Base-by-base conservation (phyloP, 2,329 filamentous ascomycete species). In the Ophiostoma montium region DNA sequence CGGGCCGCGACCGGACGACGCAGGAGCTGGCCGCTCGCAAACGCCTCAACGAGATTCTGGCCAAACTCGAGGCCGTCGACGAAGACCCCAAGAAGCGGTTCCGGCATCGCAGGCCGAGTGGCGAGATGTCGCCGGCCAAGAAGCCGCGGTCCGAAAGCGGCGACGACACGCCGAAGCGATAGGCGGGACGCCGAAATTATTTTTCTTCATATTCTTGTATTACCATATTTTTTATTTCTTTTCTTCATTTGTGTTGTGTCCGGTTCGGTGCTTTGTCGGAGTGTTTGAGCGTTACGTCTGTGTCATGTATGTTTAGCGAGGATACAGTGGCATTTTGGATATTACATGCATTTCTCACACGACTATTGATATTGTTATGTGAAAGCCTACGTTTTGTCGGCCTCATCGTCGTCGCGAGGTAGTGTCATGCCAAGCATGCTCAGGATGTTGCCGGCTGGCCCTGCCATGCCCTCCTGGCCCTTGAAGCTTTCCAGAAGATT, bases 401-500 rank as follows among this genome's bases (percentile, higher is more conserved):
- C 67, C 35, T 78, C 74, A 30, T 76, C 80, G 52, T 92, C 86
- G 58, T 94, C 87, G 52, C 84, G 74, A 0, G 90, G 90, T 52
- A 95, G 69, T 36, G 77, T 74, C 55, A 95, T 70, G 0, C 88
- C 88, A 82, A 96, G 84, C 67, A 94, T 75, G 7, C 81, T 82
- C 59, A 98, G 73, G 52, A 98, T 69, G 61, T 95, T 96, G 1
- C 89, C 81, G 2, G 85, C 84, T 1, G 92, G 92, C 0, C 92
- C 92, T 31, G 86, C 73, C 70, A 84, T 77, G 12, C 92, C 92
- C 16, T 72, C 86, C 63, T 96, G 90, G 15, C 85, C 82, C 61
- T 94, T 94, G 65, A 98, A 89, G 58, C 86, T 90, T 63, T 95
- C 87, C 1, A 98, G 70, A 49, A 98, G 70, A 59, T 96, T 96